phyloP scores from a whole-genome alignment of 1,284 basidiomycete species.

The Termitomyces sp. region DNA sequence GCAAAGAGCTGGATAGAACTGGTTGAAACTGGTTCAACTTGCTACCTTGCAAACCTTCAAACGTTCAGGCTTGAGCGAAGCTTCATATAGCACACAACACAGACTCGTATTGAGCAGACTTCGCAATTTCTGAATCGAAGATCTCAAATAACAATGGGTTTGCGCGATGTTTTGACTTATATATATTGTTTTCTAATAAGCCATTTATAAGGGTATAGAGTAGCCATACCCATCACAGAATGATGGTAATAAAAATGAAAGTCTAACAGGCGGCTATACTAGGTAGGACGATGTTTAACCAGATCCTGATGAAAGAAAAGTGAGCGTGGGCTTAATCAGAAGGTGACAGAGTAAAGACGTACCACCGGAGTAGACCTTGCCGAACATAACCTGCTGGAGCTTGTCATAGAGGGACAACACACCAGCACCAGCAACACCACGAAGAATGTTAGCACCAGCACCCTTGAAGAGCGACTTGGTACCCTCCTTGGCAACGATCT shows the following conservation, averaged over 20 bases:
- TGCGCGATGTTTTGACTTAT: background rate
- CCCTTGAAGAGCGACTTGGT: conserved; percentile 88
- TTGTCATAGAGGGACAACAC: conserved; percentile 93
- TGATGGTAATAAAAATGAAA: conserved; percentile 27
- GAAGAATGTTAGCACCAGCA: conserved; percentile 96
- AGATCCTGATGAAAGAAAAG: conserved; percentile 29
- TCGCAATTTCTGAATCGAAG: no score
- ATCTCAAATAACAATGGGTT: no score
- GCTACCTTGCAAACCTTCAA: no score
- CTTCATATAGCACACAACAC: no score
- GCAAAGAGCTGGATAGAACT: no score
- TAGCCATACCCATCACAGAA: conserved; percentile 33
- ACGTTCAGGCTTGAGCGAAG: no score
- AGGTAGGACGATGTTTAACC: conserved; percentile 35
- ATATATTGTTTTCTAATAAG: conserved; percentile 18
- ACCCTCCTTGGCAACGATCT: conserved; percentile 90
- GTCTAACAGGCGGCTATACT: conserved; percentile 34
- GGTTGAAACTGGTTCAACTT: no score
- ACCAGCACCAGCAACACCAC: conserved; percentile 98
- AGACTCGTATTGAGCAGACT: no score
- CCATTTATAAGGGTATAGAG: conserved; percentile 35
- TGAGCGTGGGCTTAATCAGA: background rate
- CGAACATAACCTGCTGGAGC: conserved; percentile 86
- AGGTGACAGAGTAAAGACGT: conserved; percentile 9
- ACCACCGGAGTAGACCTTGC: conserved; percentile 93